Conservation (phyloP, 2,329 filamentous ascomycete genomes). For the Colletotrichum incanum region DNA sequence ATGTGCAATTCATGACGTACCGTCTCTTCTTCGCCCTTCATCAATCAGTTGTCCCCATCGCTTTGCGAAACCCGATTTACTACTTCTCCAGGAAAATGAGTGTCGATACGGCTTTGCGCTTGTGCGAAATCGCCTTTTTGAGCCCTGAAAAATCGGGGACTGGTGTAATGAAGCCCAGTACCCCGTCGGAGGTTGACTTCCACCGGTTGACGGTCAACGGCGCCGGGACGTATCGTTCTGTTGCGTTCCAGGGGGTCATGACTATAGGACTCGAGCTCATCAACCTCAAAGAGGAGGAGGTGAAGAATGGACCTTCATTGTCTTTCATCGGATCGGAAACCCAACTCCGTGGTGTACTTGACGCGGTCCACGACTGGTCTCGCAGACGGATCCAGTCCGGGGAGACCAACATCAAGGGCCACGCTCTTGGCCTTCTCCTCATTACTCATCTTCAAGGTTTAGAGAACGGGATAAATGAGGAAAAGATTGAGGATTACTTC, state of each 20-base stretch:
- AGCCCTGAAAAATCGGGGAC: slow-evolving; percentile 41
- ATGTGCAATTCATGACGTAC: slow-evolving; percentile 61
- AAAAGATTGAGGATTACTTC: slow-evolving; percentile 52
- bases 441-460: slow-evolving; percentile 55
- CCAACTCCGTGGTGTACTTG: slow-evolving; percentile 53
- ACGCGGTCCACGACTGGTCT: slow-evolving; percentile 51
- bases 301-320: slow-evolving; percentile 49
- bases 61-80: slow-evolving; percentile 62
- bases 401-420: slow-evolving; percentile 61
- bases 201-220: slow-evolving; percentile 58
- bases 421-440: slow-evolving; percentile 54
- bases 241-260: slow-evolving; percentile 57
- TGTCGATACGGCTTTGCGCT: slow-evolving; percentile 56
- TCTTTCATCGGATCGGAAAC: slow-evolving; percentile 52
- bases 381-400: slow-evolving; percentile 56
- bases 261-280: slow-evolving; percentile 64
- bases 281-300: slow-evolving; percentile 61
- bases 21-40: slow-evolving; percentile 70
- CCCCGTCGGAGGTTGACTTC: slow-evolving; percentile 49
- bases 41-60: slow-evolving; percentile 62
- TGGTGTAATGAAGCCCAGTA: slow-evolving; percentile 20
- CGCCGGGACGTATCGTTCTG: slow-evolving; percentile 60
- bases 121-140: slow-evolving; percentile 46
- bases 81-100: slow-evolving; percentile 69
- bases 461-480: slow-evolving; percentile 48